Evolutionary conservation across 2,329 filamentous ascomycete genomes (phyloP).

Genomic region (Ophiocordyceps unilateralis): DNA sequence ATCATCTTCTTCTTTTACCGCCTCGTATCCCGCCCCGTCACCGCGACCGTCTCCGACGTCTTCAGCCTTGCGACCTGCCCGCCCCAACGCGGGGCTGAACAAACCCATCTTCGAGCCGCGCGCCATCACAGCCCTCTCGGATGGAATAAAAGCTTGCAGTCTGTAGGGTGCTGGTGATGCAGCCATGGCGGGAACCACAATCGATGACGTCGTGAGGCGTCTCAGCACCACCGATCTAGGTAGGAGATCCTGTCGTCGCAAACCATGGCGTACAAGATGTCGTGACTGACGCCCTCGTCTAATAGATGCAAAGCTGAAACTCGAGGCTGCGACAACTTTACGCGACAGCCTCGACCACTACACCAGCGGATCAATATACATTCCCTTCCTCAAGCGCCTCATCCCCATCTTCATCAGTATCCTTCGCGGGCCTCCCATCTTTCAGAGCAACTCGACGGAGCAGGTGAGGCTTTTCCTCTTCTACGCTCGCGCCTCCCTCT

Average conservation of each 20-base stretch:
- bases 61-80: slow-evolving; percentile 8
- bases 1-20: not conserved
- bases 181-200: slow-evolving; percentile 41
- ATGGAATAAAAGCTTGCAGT: slow-evolving; percentile 19
- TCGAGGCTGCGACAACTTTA: slow-evolving; percentile 67
- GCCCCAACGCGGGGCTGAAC: not conserved
- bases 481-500: not conserved
- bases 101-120: slow-evolving; percentile 3
- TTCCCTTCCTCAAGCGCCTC: slow-evolving; percentile 66
- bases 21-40: slow-evolving; percentile 3
- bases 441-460: slow-evolving; percentile 77
- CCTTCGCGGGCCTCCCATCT: slow-evolving; percentile 71
- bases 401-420: slow-evolving; percentile 82
- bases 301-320: slow-evolving; percentile 64
- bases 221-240: slow-evolving; percentile 38
- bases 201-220: slow-evolving; percentile 47
- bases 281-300: slow-evolving; percentile 1
- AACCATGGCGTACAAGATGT: no score
- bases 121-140: slow-evolving; percentile 9
- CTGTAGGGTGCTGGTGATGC: slow-evolving; percentile 25
- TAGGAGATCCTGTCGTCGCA: slow-evolving; percentile 13
- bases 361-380: slow-evolving; percentile 60
- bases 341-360: slow-evolving; percentile 87
- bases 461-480: slow-evolving; percentile 42
- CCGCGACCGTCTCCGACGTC: no score